Conservation (phyloP, 148 eudicot species). For the Persicaria tinctoria region DNA sequence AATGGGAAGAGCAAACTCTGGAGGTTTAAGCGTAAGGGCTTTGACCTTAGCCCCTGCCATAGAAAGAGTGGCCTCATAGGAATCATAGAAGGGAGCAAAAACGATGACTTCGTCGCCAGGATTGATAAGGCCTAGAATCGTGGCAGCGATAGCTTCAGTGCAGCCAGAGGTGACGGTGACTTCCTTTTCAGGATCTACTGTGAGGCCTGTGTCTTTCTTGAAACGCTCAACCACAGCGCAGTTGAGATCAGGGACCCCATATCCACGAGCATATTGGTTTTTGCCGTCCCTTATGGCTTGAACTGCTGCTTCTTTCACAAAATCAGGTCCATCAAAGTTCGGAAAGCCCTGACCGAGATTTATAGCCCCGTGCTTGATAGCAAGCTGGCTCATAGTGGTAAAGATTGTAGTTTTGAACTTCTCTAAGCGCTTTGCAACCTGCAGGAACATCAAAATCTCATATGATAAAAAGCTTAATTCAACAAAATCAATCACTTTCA, state of each 20-base stretch:
- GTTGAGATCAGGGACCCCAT: conserved; percentile 90
- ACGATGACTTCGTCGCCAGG: conserved; percentile 90
- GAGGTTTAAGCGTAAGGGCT: conserved; percentile 70
- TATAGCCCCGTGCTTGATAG: conserved; percentile 90
- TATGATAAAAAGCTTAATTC: background rate
- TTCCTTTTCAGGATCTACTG: conserved; percentile 89
- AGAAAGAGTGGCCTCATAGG: conserved; percentile 90
- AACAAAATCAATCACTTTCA: background rate
- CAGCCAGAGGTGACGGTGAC: conserved; percentile 97
- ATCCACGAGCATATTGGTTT: conserved; percentile 96
- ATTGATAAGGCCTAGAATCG: conserved; percentile 87
- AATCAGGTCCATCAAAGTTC: conserved; percentile 95
- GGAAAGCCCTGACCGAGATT: conserved; percentile 99
- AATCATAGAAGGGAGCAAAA: conserved; percentile 97
- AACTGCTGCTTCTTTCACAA: conserved; percentile 94
- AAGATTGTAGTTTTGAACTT: conserved; percentile 96
- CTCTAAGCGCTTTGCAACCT: conserved; percentile 96
- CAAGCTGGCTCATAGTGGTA: conserved; percentile 95
- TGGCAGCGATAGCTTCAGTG: conserved; percentile 97
- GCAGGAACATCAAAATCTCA: background rate
- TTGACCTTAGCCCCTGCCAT: conserved; percentile 94
- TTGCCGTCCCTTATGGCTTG: conserved; percentile 78
- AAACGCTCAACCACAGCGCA: conserved; percentile 68
- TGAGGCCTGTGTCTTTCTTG: conserved; percentile 73
- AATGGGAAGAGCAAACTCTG: conserved; percentile 68